Conservation (phyloP, 306 rosid species). For the Malus asiatica region DNA sequence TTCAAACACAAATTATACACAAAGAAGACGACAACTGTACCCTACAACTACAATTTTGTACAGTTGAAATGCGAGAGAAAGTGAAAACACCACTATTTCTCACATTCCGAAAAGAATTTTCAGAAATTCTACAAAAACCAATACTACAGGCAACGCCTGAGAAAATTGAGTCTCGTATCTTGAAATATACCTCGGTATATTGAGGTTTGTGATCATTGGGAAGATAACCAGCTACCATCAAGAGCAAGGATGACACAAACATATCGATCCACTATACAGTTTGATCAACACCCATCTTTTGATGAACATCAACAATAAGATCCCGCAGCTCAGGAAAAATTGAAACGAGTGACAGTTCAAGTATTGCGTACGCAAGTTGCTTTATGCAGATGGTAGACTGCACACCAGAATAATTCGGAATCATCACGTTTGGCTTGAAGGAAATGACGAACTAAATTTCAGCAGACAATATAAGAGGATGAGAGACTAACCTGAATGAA, state of each 20-base stretch:
- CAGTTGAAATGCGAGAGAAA: slow-evolving; percentile 19
- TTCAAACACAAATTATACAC: slow-evolving; percentile 18
- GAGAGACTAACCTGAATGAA: slow-evolving; percentile 73
- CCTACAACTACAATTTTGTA: slow-evolving; percentile 33
- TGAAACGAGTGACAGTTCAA: slow-evolving; percentile 64
- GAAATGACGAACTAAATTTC: background rate
- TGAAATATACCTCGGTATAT: slow-evolving; percentile 3
- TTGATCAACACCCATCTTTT: slow-evolving; percentile 32
- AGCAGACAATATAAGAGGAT: slow-evolving; percentile 6
- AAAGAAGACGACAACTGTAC: slow-evolving; percentile 8
- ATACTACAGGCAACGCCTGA: slow-evolving; percentile 3
- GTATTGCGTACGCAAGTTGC: slow-evolving; percentile 74
- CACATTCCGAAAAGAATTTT: slow-evolving; percentile 7
- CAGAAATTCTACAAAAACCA: background rate
- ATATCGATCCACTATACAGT: slow-evolving; percentile 31
- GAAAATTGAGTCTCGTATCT: slow-evolving; percentile 4
- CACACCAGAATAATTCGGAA: background rate
- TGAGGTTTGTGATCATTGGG: slow-evolving; percentile 13
- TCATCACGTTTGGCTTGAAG: slow-evolving; percentile 14
- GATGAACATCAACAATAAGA: slow-evolving; percentile 57
- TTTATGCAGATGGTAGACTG: slow-evolving; percentile 80
- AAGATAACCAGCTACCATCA: slow-evolving; percentile 21
- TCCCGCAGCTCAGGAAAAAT: slow-evolving; percentile 78
- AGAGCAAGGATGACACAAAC: background rate
- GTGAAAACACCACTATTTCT: slow-evolving; percentile 2